A percentile compares a stretch with the other conserved stretches of the same genome.
These are phyloP conservation scores for Moesziomyces globuligerus DNA, from an alignment of 1,284 basidiomycete species.

Conservation along the genomic window DNA sequence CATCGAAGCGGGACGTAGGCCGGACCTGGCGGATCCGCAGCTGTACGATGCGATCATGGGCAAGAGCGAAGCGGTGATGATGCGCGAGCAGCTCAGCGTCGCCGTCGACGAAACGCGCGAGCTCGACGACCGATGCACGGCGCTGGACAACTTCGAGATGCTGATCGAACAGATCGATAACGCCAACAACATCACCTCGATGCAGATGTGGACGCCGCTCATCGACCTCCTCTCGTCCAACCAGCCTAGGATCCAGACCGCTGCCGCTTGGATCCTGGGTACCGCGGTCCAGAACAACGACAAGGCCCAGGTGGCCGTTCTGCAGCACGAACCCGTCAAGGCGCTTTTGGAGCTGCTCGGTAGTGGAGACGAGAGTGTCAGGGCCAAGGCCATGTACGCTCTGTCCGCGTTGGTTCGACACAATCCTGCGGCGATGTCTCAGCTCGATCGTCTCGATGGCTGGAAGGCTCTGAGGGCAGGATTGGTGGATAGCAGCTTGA, in stretches of 20 bases:
- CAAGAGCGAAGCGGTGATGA: slow-evolving; percentile 66
- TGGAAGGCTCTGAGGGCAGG: slow-evolving; percentile 77
- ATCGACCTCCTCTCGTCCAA: slow-evolving; percentile 76
- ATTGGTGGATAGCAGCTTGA: slow-evolving; percentile 79
- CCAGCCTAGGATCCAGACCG: slow-evolving; percentile 74
- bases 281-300: slow-evolving; percentile 96
- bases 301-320: slow-evolving; percentile 80
- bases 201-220: slow-evolving; percentile 87
- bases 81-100: slow-evolving; percentile 61
- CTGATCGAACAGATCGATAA: slow-evolving; percentile 94
- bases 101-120: slow-evolving; percentile 50
- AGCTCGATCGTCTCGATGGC: slow-evolving; percentile 74
- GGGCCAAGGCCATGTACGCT: slow-evolving; percentile 84
- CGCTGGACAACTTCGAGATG: slow-evolving; percentile 96
- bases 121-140: slow-evolving; percentile 72
- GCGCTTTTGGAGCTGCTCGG: slow-evolving; percentile 69
- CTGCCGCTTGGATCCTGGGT: slow-evolving; percentile 89
- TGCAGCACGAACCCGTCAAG: slow-evolving; percentile 74
- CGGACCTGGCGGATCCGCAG: slow-evolving; percentile 59
- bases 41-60: slow-evolving; percentile 65
- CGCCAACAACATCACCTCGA: slow-evolving; percentile 85
- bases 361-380: slow-evolving; percentile 70
- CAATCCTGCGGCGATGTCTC: slow-evolving; percentile 76
- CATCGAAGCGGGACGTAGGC: slow-evolving; percentile 54
- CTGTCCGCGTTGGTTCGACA: slow-evolving; percentile 87